phyloP scores from a whole-genome alignment of 257 asterid species.

The Paraleonurus japonicus region DNA sequence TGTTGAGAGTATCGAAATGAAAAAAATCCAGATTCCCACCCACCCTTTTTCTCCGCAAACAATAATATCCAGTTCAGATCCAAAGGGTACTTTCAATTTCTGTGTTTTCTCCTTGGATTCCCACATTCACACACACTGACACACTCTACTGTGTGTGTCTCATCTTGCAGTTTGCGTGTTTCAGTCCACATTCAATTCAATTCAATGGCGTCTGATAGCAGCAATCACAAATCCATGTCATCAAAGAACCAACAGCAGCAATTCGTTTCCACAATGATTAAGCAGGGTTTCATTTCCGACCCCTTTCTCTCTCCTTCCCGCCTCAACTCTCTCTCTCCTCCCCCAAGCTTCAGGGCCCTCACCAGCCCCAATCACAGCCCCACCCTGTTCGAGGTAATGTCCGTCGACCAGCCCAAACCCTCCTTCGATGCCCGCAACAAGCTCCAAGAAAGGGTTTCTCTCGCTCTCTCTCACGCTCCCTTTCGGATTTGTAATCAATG shows the following conservation, averaged over 20 bases:
- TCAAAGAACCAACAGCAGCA: slow-evolving; percentile 46
- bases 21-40: background rate
- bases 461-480: slow-evolving; percentile 52
- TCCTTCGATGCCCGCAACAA: slow-evolving; percentile 38
- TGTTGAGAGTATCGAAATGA: background rate
- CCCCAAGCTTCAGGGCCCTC: slow-evolving; percentile 37
- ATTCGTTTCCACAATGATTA: slow-evolving; percentile 79
- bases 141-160: slow-evolving; percentile 21
- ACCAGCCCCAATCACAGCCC: slow-evolving; percentile 43
- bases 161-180: slow-evolving; percentile 16
- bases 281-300: slow-evolving; percentile 80
- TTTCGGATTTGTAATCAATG: slow-evolving; percentile 33
- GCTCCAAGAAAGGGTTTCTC: slow-evolving; percentile 54
- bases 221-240: slow-evolving; percentile 28
- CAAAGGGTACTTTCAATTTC: slow-evolving; percentile 13
- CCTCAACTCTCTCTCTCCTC: slow-evolving; percentile 49
- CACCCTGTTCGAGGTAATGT: slow-evolving; percentile 77
- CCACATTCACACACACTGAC: slow-evolving; percentile 27
- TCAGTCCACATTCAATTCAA: slow-evolving; percentile 13
- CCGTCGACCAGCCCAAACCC: slow-evolving; percentile 62
- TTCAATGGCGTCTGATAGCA: slow-evolving; percentile 50
- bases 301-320: slow-evolving; percentile 62
- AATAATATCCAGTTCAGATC: slow-evolving; percentile 39
- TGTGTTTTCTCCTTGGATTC: slow-evolving; percentile 28
- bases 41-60: slow-evolving; percentile 11